Conservation (phyloP, 352 stramenopile genomes). For the Nothophytophthora sp. region DNA sequence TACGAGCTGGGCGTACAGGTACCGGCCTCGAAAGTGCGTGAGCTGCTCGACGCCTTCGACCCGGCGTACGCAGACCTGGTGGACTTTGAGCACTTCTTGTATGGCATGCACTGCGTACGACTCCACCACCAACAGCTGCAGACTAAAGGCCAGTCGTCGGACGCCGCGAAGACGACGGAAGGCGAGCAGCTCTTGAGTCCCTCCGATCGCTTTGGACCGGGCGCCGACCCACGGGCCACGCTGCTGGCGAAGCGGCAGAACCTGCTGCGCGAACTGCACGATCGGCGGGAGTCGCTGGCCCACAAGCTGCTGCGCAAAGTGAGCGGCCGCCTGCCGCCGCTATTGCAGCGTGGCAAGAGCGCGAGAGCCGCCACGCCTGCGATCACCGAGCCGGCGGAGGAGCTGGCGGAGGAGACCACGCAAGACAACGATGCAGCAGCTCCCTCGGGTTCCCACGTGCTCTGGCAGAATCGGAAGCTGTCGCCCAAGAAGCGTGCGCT, state of each 20-base stretch:
- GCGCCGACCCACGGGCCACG: conserved; percentile 50
- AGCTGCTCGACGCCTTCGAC: conserved; percentile 55
- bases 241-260: conserved; percentile 76
- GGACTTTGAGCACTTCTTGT: conserved; percentile 83
- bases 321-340: conserved; percentile 35
- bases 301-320: conserved; percentile 75
- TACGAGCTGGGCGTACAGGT: conserved; percentile 73
- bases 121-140: conserved; percentile 67
- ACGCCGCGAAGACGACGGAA: neutral
- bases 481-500: conserved; percentile 70
- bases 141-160: neutral
- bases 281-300: conserved; percentile 71
- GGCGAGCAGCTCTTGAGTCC: conserved; percentile 46
- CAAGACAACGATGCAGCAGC: conserved; percentile 4
- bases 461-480: conserved; percentile 68
- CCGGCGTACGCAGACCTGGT: conserved; percentile 76
- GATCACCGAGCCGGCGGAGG: conserved; percentile 1
- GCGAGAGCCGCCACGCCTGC: neutral
- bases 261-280: conserved; percentile 63
- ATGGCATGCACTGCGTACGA: conserved; percentile 78
- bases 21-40: conserved; percentile 38
- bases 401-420: conserved; percentile 6
- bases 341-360: conserved; percentile 38
- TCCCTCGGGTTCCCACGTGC: conserved; percentile 51
- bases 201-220: conserved; percentile 52